Evolutionary conservation across 306 rosid species (phyloP).

Genomic region (Vigna hirtella): DNA sequence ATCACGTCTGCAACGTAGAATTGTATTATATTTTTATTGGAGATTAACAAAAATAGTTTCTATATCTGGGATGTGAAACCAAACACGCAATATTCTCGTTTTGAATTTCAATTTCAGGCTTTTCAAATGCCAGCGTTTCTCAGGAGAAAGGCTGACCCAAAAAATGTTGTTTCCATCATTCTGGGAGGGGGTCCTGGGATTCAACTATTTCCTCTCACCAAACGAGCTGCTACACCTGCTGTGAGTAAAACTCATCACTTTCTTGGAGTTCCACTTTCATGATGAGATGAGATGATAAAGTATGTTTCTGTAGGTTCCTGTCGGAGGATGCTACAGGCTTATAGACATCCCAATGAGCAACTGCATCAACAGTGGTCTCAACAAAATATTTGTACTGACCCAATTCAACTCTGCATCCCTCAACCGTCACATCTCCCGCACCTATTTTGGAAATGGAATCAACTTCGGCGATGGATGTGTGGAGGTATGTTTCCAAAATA

Average conservation of each 20-base stretch:
- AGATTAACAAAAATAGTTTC: too few relatives aligned
- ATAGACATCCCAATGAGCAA: conserved; percentile 97
- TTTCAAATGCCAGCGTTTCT: conserved; percentile 63
- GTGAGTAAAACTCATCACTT: conserved; percentile 46
- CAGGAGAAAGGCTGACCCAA: conserved; percentile 70
- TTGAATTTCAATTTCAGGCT: conserved; percentile 56
- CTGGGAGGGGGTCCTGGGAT: conserved; percentile 89
- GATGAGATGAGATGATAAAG: conserved; percentile 38
- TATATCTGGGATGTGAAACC: too few relatives aligned
- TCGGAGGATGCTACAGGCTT: conserved; percentile 95
- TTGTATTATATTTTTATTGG: too few relatives aligned
- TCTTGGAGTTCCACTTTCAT: conserved; percentile 18
- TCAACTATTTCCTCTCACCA: conserved; percentile 90
- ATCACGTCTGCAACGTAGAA: too few relatives aligned
- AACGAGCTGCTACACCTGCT: conserved; percentile 76
- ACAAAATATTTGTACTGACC: conserved; percentile 81
- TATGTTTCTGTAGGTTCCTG: conserved; percentile 74
- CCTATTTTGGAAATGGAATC: conserved; percentile 85
- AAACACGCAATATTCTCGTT: conserved; percentile 2
- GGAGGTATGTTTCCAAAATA: conserved; percentile 65
- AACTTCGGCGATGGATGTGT: conserved; percentile 94
- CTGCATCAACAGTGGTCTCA: conserved; percentile 92
- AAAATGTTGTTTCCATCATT: conserved; percentile 82
- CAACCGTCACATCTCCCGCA: conserved; percentile 91
- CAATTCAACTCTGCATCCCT: conserved; percentile 92